A percentile compares a stretch with the other conserved stretches of the same genome.
phyloP scores from a whole-genome alignment of 768 basidiomycete species.

The Leccinum uliginosum region DNA sequence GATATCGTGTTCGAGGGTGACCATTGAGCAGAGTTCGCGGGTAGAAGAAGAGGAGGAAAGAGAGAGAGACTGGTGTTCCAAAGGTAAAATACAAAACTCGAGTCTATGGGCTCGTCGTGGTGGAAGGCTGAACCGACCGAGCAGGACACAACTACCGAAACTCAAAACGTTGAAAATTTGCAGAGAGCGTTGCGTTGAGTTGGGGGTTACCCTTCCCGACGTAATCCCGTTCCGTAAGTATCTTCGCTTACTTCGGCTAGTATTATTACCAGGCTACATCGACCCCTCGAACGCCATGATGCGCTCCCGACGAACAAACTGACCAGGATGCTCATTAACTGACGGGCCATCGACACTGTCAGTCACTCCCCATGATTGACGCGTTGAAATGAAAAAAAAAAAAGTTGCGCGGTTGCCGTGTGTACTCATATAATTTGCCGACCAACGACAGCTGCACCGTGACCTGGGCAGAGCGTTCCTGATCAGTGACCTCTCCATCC shows the following conservation, averaged over 20 bases:
- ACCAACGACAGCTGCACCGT: conserved; percentile 3
- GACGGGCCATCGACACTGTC: conserved; percentile 2
- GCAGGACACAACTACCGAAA: conserved; percentile 1
- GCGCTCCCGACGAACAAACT: not conserved
- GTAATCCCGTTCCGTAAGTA: conserved; percentile 23
- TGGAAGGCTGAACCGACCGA: conserved; percentile 9
- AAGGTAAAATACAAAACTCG: conserved; percentile 22
- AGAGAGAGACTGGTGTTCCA: not conserved
- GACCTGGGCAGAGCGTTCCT: conserved; percentile 13
- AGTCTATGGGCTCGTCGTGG: conserved; percentile 2
- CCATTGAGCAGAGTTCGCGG: conserved; percentile 16
- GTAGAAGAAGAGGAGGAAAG: not conserved
- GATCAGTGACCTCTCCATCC: not conserved
- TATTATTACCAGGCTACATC: not conserved
- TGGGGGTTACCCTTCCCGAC: conserved; percentile 13
- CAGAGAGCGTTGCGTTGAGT: conserved; percentile 17
- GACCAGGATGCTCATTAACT: not conserved
- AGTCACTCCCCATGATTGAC: conserved; percentile 19
- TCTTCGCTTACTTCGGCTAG: conserved; percentile 17
- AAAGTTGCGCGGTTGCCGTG: conserved; percentile 17
- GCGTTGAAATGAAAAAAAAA: conserved; percentile 24
- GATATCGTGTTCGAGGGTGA: conserved; percentile 24
- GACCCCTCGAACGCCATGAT: not conserved
- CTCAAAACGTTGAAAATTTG: conserved; percentile 26
- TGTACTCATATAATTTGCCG: conserved; percentile 13